Conservation (phyloP, 139 green algal genomes). For the Klebsormidium nitens region DNA sequence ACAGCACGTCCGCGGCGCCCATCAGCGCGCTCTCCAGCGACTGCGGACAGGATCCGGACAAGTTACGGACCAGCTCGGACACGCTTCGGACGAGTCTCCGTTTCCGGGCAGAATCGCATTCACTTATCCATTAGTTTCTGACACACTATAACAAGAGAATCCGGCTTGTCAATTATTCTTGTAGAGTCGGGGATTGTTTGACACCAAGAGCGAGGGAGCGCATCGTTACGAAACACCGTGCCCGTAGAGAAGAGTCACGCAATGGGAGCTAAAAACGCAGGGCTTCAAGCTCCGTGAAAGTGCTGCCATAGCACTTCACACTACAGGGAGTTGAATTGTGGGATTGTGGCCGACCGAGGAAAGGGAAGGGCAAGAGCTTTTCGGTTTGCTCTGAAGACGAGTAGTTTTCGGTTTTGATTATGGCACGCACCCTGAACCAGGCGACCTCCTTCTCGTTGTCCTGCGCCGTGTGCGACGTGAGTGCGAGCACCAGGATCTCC, state of each 20-base stretch:
- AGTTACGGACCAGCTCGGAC: too few relatives aligned
- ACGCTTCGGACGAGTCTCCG: too few relatives aligned
- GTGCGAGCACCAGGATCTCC: constrained; percentile 23
- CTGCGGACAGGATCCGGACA: not conserved
- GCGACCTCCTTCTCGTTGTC: constrained; percentile 14
- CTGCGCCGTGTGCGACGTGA: constrained; percentile 4
- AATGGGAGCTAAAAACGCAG: too few relatives aligned
- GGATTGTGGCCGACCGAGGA: not conserved
- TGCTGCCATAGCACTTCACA: too few relatives aligned
- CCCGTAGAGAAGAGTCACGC: too few relatives aligned
- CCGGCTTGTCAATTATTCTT: not conserved
- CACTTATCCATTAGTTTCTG: not conserved
- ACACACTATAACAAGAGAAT: not conserved
- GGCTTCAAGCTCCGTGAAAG: too few relatives aligned
- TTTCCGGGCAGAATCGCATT: not conserved
- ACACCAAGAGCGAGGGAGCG: not conserved
- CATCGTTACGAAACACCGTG: too few relatives aligned
- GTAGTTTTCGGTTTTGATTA: not conserved
- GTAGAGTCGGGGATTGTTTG: not conserved
- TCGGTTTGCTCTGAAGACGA: too few relatives aligned
- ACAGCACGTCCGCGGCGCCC: constrained; percentile 12
- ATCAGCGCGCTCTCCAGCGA: constrained; percentile 18
- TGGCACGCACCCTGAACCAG: constrained; percentile 13
- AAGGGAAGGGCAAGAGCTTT: not conserved
- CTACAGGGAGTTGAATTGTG: not conserved